Percentiles rank a stretch among this genome's conserved stretches.
Evolutionary conservation across 345 rosid genomes (phyloP).

Genomic region (Eucalyptus erythrocorys): DNA sequence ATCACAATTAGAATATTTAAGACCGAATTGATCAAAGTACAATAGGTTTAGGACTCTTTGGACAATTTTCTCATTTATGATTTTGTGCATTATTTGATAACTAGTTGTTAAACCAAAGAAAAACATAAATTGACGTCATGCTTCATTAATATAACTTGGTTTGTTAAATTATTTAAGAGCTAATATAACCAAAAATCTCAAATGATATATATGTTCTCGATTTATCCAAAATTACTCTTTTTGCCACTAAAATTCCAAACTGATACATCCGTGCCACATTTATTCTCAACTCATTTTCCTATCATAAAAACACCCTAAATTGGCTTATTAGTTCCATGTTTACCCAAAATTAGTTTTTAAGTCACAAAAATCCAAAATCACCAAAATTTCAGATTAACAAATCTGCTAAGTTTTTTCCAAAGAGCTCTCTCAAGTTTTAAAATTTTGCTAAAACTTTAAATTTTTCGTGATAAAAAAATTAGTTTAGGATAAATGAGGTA

Average conservation of each 20-base stretch:
- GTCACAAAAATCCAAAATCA: not conserved
- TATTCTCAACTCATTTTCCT: not conserved
- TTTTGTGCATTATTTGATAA: not conserved
- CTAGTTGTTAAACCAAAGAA: not conserved
- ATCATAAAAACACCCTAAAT: accelerated
- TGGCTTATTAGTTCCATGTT: not conserved
- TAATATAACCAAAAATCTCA: not conserved
- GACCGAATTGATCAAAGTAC: too few relatives aligned
- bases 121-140: not conserved
- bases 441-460: not conserved
- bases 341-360: not conserved
- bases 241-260: not conserved
- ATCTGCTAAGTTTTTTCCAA: not conserved
- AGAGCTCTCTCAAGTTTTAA: not conserved
- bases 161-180: not conserved
- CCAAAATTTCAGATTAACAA: not conserved
- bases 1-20: too few relatives aligned
- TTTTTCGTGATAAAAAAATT: not conserved
- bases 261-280: accelerated
- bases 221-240: not conserved
- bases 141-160: not conserved
- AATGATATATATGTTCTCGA: not conserved
- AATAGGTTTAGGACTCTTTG: too few relatives aligned
- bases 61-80: not conserved
- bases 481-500: not conserved